A percentile compares a stretch with the other conserved stretches of the same genome.
Conservation (phyloP, 2,329 filamentous ascomycete species). For the Dactylellina haptotyla region DNA sequence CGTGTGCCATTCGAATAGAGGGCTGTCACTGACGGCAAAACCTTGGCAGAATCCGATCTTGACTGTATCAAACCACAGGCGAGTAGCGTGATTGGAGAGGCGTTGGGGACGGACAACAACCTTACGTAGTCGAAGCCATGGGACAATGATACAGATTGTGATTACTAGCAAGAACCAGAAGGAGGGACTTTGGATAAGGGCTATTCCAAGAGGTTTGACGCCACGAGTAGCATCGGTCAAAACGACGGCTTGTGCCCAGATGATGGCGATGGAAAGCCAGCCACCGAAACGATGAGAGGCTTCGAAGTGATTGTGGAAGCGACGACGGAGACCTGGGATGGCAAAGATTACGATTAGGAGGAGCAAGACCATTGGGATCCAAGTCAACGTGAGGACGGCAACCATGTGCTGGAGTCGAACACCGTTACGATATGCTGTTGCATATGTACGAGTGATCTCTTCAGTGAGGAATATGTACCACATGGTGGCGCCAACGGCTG, state of each 20-base stretch:
- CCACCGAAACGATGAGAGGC: slow-evolving; percentile 76
- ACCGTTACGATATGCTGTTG: slow-evolving; percentile 19
- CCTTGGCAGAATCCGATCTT: slow-evolving; percentile 69
- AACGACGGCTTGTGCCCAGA: slow-evolving; percentile 73
- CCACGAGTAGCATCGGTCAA: slow-evolving; percentile 60
- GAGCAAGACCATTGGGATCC: slow-evolving; percentile 65
- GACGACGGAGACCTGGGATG: slow-evolving; percentile 71
- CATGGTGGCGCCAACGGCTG: slow-evolving; percentile 64
- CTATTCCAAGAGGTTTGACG: slow-evolving; percentile 39
- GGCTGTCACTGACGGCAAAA: slow-evolving; percentile 67
- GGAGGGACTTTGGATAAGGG: slow-evolving; percentile 64
- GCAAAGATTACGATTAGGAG: slow-evolving; percentile 69
- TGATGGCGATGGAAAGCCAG: slow-evolving; percentile 73
- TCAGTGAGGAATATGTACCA: slow-evolving; percentile 64
- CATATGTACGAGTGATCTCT: slow-evolving; percentile 58
- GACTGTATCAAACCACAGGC: slow-evolving; percentile 73
- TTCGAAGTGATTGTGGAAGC: slow-evolving; percentile 76
- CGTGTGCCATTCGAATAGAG: slow-evolving; percentile 77
- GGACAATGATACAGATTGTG: slow-evolving; percentile 73
- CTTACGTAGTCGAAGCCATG: slow-evolving; percentile 77
- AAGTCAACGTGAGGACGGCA: slow-evolving; percentile 54
- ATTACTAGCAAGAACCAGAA: slow-evolving; percentile 77
- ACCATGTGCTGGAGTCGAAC: slow-evolving; percentile 30
- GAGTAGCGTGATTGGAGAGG: slow-evolving; percentile 77
- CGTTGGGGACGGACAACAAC: slow-evolving; percentile 73